Evolutionary conservation across 2,329 filamentous ascomycete species (phyloP), one percentile per base, ranked within the genome.

Genomic region (Magnaporthiopsis incrustans): DNA sequence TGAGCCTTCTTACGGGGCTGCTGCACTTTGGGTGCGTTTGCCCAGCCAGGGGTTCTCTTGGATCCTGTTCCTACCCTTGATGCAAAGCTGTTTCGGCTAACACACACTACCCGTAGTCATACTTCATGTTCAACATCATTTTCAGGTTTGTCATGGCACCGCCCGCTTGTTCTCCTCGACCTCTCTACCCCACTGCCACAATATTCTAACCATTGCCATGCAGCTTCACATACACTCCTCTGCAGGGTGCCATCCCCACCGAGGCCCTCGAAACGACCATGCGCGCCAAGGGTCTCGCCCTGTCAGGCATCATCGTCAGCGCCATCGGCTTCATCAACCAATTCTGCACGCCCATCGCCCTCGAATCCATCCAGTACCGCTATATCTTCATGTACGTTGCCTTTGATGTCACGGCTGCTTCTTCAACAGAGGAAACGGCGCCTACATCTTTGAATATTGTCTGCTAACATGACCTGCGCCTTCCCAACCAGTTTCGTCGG

Each of bases 91-190:
- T 6, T 38, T 18, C 35, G 14, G 5, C 44, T 53, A 22, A 53
- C 44, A n/a, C 44, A 22, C 44, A n/a, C 18, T n/a, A 10, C n/a
- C n/a, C n/a, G 44, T 15, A 53, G 44, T 77, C 77, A 26, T 81
- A 81, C 71, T 81, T 81, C 69, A 70, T 82, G 22, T 81, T 82
- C 74, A 80, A 81, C 69, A 70, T 80, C 33, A 72, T 80, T 65
- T 81, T 79, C 71, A 53, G 44, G 44, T 53, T 1, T 10, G 44
- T 53, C 11, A 53, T n/a, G 3, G 18, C 44, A 1, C 35, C 11
- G 1, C 12, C 35, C 12, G 35, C 14, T 18, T 38, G 35, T 2
- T 4, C 44, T 30, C 27, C 27, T 30, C 27, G 27, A 5, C 1
- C 44, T 35, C 22, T n/a, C n/a, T 14, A 3, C 35, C 11, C 18